These are phyloP conservation scores for Coelastrella sp. DNA, from an alignment of 139 green algal species.

Conservation along the genomic window DNA sequence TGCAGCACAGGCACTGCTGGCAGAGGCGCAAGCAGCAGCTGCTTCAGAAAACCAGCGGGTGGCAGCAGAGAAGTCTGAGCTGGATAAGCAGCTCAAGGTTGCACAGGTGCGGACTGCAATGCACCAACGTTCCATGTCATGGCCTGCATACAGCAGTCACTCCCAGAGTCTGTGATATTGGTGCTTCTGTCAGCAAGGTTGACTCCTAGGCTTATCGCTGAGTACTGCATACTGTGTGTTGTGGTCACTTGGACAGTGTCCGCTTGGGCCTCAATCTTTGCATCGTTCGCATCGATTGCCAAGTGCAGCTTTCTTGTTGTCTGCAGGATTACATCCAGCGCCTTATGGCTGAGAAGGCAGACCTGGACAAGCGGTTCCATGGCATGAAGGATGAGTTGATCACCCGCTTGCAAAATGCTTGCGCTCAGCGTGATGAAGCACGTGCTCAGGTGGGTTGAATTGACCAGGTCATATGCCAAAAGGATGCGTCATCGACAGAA, in stretches of 20 bases:
- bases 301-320: background rate
- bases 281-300: no score
- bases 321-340: slow-evolving; percentile 55
- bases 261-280: no score
- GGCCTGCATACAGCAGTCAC: no score
- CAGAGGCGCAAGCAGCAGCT: slow-evolving; percentile 19
- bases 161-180: no score
- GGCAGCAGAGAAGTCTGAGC: slow-evolving; percentile 48
- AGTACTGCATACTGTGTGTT: no score
- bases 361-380: slow-evolving; percentile 76
- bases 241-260: no score
- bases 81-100: slow-evolving; percentile 60
- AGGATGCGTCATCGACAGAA: no score
- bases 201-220: no score
- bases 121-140: no score
- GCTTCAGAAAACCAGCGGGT: background rate
- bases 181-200: no score
- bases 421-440: slow-evolving; percentile 86
- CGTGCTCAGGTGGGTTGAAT: slow-evolving; percentile 75
- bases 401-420: slow-evolving; percentile 86
- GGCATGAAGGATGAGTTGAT: slow-evolving; percentile 79
- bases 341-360: slow-evolving; percentile 53
- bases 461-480: no score
- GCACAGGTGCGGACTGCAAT: slow-evolving; percentile 42
- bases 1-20: slow-evolving; percentile 17